Percentiles rank a stretch among this genome's conserved stretches.
These are phyloP conservation scores for Erythrophleum ivorense DNA, from an alignment of 331 rosid genomes.

Conservation along the genomic window DNA sequence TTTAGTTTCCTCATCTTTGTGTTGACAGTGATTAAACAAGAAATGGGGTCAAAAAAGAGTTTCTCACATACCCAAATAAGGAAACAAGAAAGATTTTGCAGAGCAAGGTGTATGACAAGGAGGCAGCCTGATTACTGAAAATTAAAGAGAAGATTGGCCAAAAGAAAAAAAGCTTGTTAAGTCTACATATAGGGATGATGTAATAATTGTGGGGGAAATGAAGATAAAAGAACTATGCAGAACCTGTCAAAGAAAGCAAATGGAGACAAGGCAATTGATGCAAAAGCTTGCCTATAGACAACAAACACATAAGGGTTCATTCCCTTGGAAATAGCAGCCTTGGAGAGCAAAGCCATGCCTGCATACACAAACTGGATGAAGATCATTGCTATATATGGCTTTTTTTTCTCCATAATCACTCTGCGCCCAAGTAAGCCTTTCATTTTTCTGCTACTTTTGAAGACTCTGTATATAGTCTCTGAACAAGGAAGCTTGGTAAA, in stretches of 20 bases:
- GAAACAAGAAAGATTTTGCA: conserved; percentile 78
- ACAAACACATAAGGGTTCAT: conserved; percentile 92
- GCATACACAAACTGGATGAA: conserved; percentile 74
- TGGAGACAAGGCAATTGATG: conserved; percentile 73
- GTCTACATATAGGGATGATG: background rate
- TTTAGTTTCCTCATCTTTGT: background rate
- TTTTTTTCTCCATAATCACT: conserved; percentile 48
- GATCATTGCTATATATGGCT: conserved; percentile 78
- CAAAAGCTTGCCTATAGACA: conserved; percentile 89
- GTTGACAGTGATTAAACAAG: conserved; percentile 8
- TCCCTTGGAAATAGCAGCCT: conserved; percentile 83
- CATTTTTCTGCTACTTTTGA: conserved; percentile 32
- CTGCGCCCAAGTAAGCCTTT: conserved; percentile 38
- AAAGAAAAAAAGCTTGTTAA: background rate
- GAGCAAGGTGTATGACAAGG: conserved; percentile 63
- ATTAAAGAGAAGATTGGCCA: conserved; percentile 6
- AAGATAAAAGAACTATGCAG: background rate
- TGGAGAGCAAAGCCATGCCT: conserved; percentile 94
- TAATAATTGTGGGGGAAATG: background rate
- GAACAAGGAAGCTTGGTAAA: conserved; percentile 31
- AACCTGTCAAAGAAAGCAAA: conserved; percentile 90
- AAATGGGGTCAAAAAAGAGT: conserved; percentile 28
- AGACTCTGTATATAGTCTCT: background rate
- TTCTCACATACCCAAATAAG: conserved; percentile 68
- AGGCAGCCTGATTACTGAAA: conserved; percentile 67